A percentile compares a stretch with the other conserved stretches of the same genome.
phyloP scores from a whole-genome alignment of 2,329 filamentous ascomycete species.

The Arthroderma sp. region DNA sequence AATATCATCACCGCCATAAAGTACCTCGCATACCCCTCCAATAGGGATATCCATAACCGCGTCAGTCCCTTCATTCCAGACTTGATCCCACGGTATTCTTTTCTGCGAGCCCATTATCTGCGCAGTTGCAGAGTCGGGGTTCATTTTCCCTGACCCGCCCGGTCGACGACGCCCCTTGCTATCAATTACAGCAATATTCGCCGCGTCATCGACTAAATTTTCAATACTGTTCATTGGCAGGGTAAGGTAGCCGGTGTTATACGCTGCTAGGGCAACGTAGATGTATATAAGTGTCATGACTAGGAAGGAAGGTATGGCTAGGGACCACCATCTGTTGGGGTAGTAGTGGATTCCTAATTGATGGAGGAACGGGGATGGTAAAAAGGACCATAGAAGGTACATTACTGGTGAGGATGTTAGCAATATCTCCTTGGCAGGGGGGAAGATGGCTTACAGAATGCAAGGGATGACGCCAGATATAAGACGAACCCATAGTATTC shows the following conservation, averaged over 20 bases:
- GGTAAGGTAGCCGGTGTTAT: slow-evolving; percentile 83
- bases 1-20: slow-evolving; percentile 56
- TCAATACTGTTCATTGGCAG: slow-evolving; percentile 67
- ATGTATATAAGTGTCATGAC: slow-evolving; percentile 85
- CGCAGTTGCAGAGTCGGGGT: slow-evolving; percentile 30
- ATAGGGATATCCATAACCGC: slow-evolving; percentile 95
- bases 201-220: slow-evolving; percentile 83
- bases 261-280: slow-evolving; percentile 79
- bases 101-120: slow-evolving; percentile 34
- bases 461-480: slow-evolving; percentile 75
- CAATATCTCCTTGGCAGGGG: background rate
- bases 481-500: slow-evolving; percentile 99
- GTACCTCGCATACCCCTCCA: slow-evolving; percentile 83
- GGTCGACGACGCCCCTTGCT: slow-evolving; percentile 48
- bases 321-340: slow-evolving; percentile 92
- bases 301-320: slow-evolving; percentile 81
- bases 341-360: slow-evolving; percentile 94
- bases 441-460: slow-evolving; percentile 56
- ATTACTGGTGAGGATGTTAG: slow-evolving; percentile 32
- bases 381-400: slow-evolving; percentile 71
- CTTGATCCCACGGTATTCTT: slow-evolving; percentile 57
- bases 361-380: slow-evolving; percentile 83
- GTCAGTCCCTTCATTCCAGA: slow-evolving; percentile 91
- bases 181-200: slow-evolving; percentile 73
- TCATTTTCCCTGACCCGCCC: slow-evolving; percentile 33